A percentile compares a stretch with the other conserved stretches of the same genome.
Evolutionary conservation across 805 yeast genomes (phyloP).

Genomic region (Naumovozyma dairenensis): DNA sequence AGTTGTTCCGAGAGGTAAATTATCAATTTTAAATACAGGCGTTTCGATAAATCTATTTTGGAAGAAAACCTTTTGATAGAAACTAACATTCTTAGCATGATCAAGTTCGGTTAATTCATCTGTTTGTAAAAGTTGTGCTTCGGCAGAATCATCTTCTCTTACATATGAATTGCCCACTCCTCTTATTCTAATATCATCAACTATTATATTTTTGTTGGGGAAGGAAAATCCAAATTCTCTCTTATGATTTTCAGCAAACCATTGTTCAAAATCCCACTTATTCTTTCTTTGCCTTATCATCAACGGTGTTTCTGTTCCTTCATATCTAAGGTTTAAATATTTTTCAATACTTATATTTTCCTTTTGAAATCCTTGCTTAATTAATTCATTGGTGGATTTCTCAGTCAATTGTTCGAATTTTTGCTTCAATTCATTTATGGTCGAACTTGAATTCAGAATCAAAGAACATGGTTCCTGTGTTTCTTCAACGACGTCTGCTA

Average conservation of each 20-base stretch:
- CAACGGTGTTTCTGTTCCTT: constrained; percentile 82
- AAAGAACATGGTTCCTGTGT: constrained; percentile 62
- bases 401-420: constrained; percentile 38
- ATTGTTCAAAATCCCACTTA: constrained; percentile 30
- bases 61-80: constrained; percentile 46
- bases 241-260: constrained; percentile 47
- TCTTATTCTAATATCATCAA: constrained; percentile 67
- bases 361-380: constrained; percentile 44
- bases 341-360: constrained; percentile 45
- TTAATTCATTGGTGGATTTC: constrained; percentile 35
- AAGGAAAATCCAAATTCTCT: constrained; percentile 68
- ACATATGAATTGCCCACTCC: constrained; percentile 54
- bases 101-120: constrained; percentile 17
- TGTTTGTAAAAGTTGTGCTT: constrained; percentile 41
- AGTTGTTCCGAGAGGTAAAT: constrained; percentile 41
- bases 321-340: constrained; percentile 68
- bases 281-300: constrained; percentile 42
- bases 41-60: constrained; percentile 41
- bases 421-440: constrained; percentile 29
- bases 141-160: constrained; percentile 35
- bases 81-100: constrained; percentile 21
- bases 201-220: constrained; percentile 45
- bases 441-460: constrained; percentile 25
- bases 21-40: constrained; percentile 46
- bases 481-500: constrained; percentile 79